Conservation (phyloP, 148 eudicot species). For the Hydrangea macrophylla region DNA sequence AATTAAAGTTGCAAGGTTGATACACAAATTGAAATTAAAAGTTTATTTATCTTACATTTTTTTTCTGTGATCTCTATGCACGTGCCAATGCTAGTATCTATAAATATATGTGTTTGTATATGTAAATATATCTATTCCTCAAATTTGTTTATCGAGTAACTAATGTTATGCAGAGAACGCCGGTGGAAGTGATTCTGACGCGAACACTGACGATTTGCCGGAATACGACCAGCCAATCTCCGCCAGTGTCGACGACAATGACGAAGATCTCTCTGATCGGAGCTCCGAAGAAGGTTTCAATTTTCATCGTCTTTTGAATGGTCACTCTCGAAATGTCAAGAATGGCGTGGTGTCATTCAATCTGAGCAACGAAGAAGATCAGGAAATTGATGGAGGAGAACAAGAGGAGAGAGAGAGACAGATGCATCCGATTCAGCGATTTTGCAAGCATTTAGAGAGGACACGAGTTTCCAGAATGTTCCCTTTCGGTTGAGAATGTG, state of each 20-base stretch:
- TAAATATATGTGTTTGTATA: no score
- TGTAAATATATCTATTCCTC: no score
- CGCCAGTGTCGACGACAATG: conserved; percentile 29
- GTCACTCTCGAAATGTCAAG: conserved; percentile 31
- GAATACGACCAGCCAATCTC: conserved; percentile 67
- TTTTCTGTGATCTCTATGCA: no score
- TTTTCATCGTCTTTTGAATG: conserved; percentile 38
- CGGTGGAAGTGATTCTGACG: conserved; percentile 58
- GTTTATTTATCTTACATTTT: no score
- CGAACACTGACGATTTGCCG: conserved; percentile 43
- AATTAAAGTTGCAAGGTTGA: no score
- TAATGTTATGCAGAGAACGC: conserved; percentile 34
- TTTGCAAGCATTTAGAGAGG: conserved; percentile 61
- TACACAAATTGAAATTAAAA: no score
- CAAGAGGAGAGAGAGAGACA: conserved; percentile 33
- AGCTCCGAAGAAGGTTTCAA: conserved; percentile 9
- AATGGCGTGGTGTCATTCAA: conserved; percentile 42
- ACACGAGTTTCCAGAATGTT: conserved; percentile 64
- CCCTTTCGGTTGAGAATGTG: conserved; percentile 63
- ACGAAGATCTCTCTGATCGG: conserved; percentile 19
- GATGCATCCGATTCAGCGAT: conserved; percentile 35
- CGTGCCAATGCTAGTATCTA: no score
- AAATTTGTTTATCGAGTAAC: no score
- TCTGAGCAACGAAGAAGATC: conserved; percentile 43
- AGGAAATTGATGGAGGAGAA: conserved; percentile 33